A percentile compares a stretch with the other conserved stretches of the same genome.
These are phyloP conservation scores for Saururus chinensis DNA, from an alignment of 164 flowering plant species.

Conservation along the genomic window DNA sequence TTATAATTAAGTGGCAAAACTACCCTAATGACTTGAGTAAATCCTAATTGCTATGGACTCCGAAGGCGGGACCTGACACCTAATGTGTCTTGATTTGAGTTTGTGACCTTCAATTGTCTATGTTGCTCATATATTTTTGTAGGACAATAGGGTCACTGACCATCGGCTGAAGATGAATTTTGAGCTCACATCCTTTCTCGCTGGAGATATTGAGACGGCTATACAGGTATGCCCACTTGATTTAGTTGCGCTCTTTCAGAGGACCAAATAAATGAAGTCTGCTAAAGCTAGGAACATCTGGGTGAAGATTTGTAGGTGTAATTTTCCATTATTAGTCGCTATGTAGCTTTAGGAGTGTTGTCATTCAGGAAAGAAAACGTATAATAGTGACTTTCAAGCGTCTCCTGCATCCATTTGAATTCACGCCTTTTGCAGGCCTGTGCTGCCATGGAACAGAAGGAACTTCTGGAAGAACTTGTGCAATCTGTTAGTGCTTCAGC, in stretches of 20 bases:
- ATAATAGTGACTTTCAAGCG: no score
- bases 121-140: constrained; percentile 2
- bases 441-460: constrained; percentile 74
- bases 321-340: neutral
- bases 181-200: constrained; percentile 80
- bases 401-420: constrained; percentile 1
- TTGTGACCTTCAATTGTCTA: neutral
- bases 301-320: neutral
- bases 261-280: no score
- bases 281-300: no score
- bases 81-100: no score
- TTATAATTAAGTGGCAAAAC: no score
- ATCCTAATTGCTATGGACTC: no score
- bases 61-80: no score
- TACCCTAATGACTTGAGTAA: no score
- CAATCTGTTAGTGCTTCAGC: constrained; percentile 34
- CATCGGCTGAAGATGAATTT: constrained; percentile 93
- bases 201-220: constrained; percentile 79
- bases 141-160: constrained; percentile 98
- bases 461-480: constrained; percentile 76
- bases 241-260: neutral
- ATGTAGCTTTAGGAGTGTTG: neutral
- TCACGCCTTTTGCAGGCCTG: constrained; percentile 53
- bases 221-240: constrained; percentile 19
- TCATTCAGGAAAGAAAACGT: neutral